Base-by-base conservation (phyloP, 2,329 filamentous ascomycete species). In the Colletotrichum sp. region DNA sequence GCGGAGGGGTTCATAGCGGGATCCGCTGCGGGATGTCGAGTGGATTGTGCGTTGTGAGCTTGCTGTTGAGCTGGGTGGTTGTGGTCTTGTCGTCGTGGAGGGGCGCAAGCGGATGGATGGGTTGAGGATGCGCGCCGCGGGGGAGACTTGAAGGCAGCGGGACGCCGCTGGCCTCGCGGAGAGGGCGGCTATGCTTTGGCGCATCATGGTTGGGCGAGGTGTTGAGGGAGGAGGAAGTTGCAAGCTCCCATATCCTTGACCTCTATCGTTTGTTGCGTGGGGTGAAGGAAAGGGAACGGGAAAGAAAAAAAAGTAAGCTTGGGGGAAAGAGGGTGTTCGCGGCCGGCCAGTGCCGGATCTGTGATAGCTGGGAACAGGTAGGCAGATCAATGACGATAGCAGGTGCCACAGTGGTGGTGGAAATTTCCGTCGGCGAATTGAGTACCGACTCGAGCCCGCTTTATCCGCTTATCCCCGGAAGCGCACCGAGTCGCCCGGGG, bases 1-100 rank as follows among this genome's bases (percentile, higher is more conserved):
- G 0, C 91, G 89, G 79, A 96, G 90, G 16, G 93, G 91, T 78
- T 93, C 88, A 82, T 92, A 95, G 76, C 88, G 87, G 44, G 85
- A 82, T 36, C 59, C 67, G 82, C 92, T 95, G 76, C 88, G 87
- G 39, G 85, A 82, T 34, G 49, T 63, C 10, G 76, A 59, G 36
- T 65, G 64, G 15, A 65, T 67, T 63, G 60, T 3, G 18, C n/a
- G n/a, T 64, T 8, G 44, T 57, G 32, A 34, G n/a, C n/a, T n/a
- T 7, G 36, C 60, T 44, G 24, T 59, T 32, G 36, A 18, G 34
- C 44, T 0, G 44, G 10, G 57, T 28, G 57, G 59, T 60, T 34
- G 65, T 76, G 34, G 72, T 32, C 39, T 12, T 55, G 71, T 52
- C 24, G 62, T 63, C 52, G 62, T 68, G 39, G 36, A 18, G 18